Percentiles rank a stretch among this genome's conserved stretches.
Conservation (phyloP, 176 grass and related monocot genomes). For the Microstegium vimineum region DNA sequence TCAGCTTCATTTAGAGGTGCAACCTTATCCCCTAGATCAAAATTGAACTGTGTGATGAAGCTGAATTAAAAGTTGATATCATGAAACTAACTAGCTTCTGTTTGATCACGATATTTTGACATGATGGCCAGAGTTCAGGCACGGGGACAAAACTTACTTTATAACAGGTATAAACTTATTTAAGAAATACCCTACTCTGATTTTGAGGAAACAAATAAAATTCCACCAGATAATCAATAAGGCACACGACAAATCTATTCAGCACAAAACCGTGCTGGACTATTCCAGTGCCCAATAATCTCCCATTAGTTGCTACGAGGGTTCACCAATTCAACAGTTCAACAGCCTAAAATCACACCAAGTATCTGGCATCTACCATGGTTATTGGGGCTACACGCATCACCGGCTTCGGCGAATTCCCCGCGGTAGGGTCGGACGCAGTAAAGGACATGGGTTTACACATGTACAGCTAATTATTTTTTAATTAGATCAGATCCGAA, state of each 20-base stretch:
- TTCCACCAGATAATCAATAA: neutral
- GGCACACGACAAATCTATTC: neutral
- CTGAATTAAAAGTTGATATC: neutral
- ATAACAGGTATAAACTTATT: neutral
- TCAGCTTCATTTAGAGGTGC: neutral
- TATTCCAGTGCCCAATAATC: neutral
- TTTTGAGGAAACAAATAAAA: neutral
- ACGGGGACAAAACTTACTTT: neutral
- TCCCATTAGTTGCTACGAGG: neutral
- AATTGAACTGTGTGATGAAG: neutral
- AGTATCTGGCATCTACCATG: neutral
- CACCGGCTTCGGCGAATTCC: neutral
- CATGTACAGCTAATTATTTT: neutral
- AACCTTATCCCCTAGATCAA: neutral
- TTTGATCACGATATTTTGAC: neutral
- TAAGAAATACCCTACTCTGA: neutral
- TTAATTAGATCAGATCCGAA: neutral
- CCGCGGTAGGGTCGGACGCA: neutral
- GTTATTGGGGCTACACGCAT: neutral
- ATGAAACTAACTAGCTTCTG: neutral
- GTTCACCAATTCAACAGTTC: neutral
- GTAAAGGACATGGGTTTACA: neutral
- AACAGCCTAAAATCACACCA: neutral
- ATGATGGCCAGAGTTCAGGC: neutral
- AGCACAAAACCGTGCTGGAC: too few relatives aligned